Evolutionary conservation across 805 yeast species (phyloP), one percentile per base, ranked within the genome.

Genomic region (Kockiozyma suomiensis): DNA sequence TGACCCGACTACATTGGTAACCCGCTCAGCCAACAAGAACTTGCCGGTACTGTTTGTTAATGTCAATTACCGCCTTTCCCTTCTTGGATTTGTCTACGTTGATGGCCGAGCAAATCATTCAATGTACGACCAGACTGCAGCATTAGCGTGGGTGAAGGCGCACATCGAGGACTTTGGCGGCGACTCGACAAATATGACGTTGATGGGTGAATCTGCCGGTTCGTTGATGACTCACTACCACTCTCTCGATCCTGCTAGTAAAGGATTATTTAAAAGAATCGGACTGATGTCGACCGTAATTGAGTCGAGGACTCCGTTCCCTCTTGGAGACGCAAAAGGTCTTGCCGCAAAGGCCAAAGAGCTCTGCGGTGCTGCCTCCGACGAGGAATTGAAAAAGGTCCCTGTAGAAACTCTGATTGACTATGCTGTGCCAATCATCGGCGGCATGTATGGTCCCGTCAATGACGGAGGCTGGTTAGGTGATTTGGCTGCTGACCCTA

Each of bases 181-280:
- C 32, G 77, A 81, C 66, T 72, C 78, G 0, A 71, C 70, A 13
- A 69, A 70, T 40, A 72, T 82, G 33, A 75, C 83, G 0, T 69
- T 79, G 33, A 74, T 77, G 38, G 85, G 85, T 4, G 72, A 80
- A 45, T 74, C 79, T 37, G 82, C 84, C 3, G 85, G 85, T 5
- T 73, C 78, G 15, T 73, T 76, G 55, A 74, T 79, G 4, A 72
- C 78, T 1, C 75, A 75, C 50, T 76, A 74, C 64, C 81, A 78
- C 48, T 62, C 66, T 13, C 66, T 64, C 23, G 54, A 62, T 26
- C 45, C 55, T 28, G 58, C 47, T 12, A 46, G 64, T n/a, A 54
- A 58, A 23, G 65, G 69, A 1, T 45, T 56, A 17, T 68, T 70
- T 53, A 40, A 57, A 17, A 65, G 69, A 40, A 61, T 68, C 19